These are phyloP conservation scores for Colletotrichum karsti DNA, from an alignment of 2,329 filamentous ascomycete genomes.

Conservation along the genomic window DNA sequence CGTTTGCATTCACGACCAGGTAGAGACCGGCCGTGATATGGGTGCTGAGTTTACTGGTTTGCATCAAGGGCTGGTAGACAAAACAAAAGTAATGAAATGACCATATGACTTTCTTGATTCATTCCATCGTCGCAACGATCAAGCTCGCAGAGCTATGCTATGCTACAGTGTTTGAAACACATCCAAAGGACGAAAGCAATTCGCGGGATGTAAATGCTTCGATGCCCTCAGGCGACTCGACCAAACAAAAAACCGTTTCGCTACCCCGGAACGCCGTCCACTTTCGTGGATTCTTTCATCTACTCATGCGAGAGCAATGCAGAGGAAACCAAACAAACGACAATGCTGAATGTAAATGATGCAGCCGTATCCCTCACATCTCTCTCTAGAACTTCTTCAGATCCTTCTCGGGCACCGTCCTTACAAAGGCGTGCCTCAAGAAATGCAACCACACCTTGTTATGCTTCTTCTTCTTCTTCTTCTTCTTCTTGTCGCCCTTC, in stretches of 20 bases:
- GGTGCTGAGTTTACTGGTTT: neutral
- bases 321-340: neutral
- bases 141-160: neutral
- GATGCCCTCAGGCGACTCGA: neutral
- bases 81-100: neutral
- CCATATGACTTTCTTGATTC: neutral
- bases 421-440: conserved; percentile 80
- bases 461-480: conserved; percentile 62
- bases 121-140: neutral
- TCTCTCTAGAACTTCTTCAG: conserved; percentile 56
- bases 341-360: neutral
- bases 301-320: neutral
- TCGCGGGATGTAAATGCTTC: neutral
- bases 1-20: neutral
- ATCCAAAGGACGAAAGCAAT: neutral
- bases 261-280: conserved; percentile 11
- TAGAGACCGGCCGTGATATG: too few relatives aligned
- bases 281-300: neutral
- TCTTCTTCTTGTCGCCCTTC: conserved; percentile 52
- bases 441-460: conserved; percentile 83
- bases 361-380: neutral
- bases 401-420: conserved; percentile 73
- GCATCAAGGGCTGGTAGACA: neutral
- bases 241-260: neutral
- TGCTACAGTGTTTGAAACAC: neutral